Evolutionary conservation across 495 filamentous ascomycete genomes (phyloP), one percentile per base, ranked within the genome.

Genomic region (Penicillium soppii): DNA sequence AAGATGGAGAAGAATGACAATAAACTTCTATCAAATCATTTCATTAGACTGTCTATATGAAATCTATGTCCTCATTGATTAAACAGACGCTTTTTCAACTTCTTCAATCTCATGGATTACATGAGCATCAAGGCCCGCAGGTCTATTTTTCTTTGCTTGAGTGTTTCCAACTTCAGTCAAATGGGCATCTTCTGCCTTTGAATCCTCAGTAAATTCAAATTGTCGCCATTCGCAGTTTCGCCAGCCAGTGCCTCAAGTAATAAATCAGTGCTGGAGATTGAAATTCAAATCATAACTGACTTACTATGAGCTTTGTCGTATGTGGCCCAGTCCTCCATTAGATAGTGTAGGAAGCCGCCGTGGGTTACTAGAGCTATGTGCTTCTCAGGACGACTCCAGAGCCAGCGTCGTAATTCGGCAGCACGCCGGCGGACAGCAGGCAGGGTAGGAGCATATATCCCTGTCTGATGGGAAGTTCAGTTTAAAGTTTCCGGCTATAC

Each of bases 301-400:
- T 36, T 56, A 65, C 64, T 59, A 21, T 44, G 27, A 2, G 19
- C 20, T 32, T 15, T 45, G 4, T 57, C 58, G 46, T 65, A 67
- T 3, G 25, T 36, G 7, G 52, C 43, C 59, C 59, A 62, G 26
- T 62, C 59, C 17, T 62, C 59, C 6, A 52, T 62, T 10, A 62
- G 27, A 21, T 58, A 62, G 38, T 62, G 59, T 23, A 61, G 29
- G 19, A 61, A 61, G 2, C 30, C 54, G 8, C 58, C 54, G 40
- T 61, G 58, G n/a, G 54, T 47, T 10, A 61, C 58, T 6, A 61
- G 43, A 8, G 44, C 54, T 26, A 61, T 45, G 29, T 55, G 30
- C 30, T 57, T 40, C 30, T 61, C 54, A 9, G 54, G 58, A 12
- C 54, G 58, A 13, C 42, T 49, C 13, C 27, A 57, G 8, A 61